These are phyloP conservation scores for Spiraea crenata DNA, from an alignment of 331 rosid genomes.

Conservation along the genomic window DNA sequence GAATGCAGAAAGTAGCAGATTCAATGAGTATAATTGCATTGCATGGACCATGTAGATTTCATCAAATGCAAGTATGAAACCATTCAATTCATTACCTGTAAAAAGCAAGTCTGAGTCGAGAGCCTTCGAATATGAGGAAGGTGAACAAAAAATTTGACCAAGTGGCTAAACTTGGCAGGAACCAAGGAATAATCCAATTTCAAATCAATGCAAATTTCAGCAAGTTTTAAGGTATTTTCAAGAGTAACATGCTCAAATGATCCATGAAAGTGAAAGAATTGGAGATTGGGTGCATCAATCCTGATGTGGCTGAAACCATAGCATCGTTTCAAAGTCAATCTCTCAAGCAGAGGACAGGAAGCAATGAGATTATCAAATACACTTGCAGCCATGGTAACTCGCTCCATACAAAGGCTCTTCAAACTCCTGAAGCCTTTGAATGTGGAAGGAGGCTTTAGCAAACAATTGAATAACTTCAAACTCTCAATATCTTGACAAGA, in stretches of 20 bases:
- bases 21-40: neutral
- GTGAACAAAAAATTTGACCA: slow-evolving; percentile 8
- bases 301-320: neutral
- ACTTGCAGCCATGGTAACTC: slow-evolving; percentile 34
- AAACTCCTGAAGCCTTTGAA: slow-evolving; percentile 48
- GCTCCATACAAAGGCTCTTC: slow-evolving; percentile 44
- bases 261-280: slow-evolving; percentile 15
- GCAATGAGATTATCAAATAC: neutral
- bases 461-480: slow-evolving; percentile 43
- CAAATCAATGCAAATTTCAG: slow-evolving; percentile 1
- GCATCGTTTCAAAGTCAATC: rapidly evolving
- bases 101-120: slow-evolving; percentile 37
- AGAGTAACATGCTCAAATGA: slow-evolving; percentile 1
- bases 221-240: slow-evolving; percentile 5
- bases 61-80: neutral
- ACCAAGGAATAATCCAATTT: neutral
- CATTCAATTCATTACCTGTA: slow-evolving; percentile 6
- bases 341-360: neutral
- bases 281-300: slow-evolving; percentile 37
- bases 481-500: slow-evolving; percentile 39
- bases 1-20: neutral
- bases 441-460: slow-evolving; percentile 45
- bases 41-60: too few species aligned
- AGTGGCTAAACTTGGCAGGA: neutral
- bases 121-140: slow-evolving; percentile 5